phyloP scores from a whole-genome alignment of 2,329 filamentous ascomycete genomes.

The Colletotrichum truncatum region DNA sequence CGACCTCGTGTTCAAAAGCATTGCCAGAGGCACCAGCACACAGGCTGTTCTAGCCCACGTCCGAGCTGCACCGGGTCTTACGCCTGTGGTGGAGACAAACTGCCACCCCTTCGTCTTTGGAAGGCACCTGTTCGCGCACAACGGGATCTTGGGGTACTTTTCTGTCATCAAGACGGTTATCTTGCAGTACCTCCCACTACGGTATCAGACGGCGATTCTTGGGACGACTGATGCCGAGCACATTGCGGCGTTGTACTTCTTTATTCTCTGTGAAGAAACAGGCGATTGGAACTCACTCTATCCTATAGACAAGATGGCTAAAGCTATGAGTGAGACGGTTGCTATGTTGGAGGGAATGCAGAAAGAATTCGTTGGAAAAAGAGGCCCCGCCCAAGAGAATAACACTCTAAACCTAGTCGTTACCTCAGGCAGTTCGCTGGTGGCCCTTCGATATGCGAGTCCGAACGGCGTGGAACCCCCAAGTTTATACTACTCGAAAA shows the following conservation, averaged over 20 bases:
- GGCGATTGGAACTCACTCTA: slow-evolving; percentile 20
- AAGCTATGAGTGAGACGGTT: slow-evolving; percentile 20
- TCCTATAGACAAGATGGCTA: not conserved
- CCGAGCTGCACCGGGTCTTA: slow-evolving; percentile 14
- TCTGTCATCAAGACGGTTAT: not conserved
- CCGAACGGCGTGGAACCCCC: slow-evolving; percentile 3
- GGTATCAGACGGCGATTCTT: slow-evolving; percentile 15
- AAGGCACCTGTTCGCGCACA: slow-evolving; percentile 22
- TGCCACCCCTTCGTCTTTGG: slow-evolving; percentile 24
- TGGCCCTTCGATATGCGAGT: slow-evolving; percentile 17
- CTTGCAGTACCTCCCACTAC: slow-evolving; percentile 19
- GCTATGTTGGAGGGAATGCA: slow-evolving; percentile 9
- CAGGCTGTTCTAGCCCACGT: slow-evolving; percentile 16
- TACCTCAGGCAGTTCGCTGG: slow-evolving; percentile 10
- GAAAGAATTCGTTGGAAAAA: not conserved
- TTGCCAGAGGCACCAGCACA: slow-evolving; percentile 19
- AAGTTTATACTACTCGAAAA: slow-evolving; percentile 21
- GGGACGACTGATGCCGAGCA: slow-evolving; percentile 26
- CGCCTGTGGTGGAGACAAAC: slow-evolving; percentile 21
- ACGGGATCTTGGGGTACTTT: slow-evolving; percentile 21
- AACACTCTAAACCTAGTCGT: slow-evolving; percentile 7
- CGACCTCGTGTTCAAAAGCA: slow-evolving; percentile 19
- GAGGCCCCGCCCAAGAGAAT: not conserved
- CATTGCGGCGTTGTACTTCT: slow-evolving; percentile 17
- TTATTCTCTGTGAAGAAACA: slow-evolving; percentile 6